These are phyloP conservation scores for Daldinia bambusicola DNA, from an alignment of 495 filamentous ascomycete genomes.

Conservation along the genomic window DNA sequence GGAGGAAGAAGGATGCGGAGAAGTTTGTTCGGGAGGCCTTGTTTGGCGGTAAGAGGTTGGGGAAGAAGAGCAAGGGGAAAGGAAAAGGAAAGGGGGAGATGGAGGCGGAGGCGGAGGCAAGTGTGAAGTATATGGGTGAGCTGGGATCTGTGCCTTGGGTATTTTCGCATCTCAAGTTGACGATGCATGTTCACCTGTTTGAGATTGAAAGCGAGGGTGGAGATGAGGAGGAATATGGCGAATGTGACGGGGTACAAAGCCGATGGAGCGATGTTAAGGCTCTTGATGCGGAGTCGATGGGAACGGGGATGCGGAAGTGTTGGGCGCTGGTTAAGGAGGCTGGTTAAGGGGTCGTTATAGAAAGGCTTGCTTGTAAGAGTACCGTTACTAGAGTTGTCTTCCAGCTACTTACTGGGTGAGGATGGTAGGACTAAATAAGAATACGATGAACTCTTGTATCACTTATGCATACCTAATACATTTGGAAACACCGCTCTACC, in stretches of 20 bases:
- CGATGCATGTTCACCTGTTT: conserved; percentile 60
- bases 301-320: conserved; percentile 61
- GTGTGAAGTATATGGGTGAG: conserved; percentile 45
- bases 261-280: conserved; percentile 49
- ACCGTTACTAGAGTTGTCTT: no score
- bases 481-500: no score
- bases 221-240: not conserved
- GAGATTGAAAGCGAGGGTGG: conserved; percentile 39
- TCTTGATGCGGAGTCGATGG: conserved; percentile 57
- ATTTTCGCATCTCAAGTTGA: conserved; percentile 59
- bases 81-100: not conserved
- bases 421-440: no score
- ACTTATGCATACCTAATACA: no score
- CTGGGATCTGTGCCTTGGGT: conserved; percentile 57
- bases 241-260: not conserved
- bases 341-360: not conserved
- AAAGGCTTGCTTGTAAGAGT: no score
- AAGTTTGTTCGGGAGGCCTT: conserved; percentile 39
- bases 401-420: no score
- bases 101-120: not conserved
- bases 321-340: conserved; percentile 52
- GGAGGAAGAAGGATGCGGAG: conserved; percentile 43
- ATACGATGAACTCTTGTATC: no score
- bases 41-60: not conserved
- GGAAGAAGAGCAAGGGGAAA: not conserved